Base-by-base conservation (phyloP, 2,329 filamentous ascomycete genomes). In the Colletotrichum spinosum region DNA sequence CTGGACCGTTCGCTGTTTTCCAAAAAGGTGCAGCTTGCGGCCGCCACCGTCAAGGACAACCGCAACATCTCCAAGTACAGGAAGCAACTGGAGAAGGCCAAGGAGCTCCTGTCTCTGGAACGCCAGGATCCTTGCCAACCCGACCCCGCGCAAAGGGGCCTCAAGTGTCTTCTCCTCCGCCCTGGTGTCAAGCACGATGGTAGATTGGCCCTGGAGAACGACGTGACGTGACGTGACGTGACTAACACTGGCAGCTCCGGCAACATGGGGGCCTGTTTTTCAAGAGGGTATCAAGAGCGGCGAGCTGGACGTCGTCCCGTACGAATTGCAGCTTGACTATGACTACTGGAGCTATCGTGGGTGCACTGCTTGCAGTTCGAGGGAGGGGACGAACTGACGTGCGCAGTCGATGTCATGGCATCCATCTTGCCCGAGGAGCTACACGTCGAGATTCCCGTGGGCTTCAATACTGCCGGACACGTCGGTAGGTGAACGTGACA, bases 391-490 rank as follows among this genome's bases (percentile, higher is more conserved):
- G 8, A 6, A 13, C 56, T 67, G 11, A 67, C 44, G 25, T 42
- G 15, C 8, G 17, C 59, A 92, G 90, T 91, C 67, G 94, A 98
- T 71, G 91, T 99, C 44, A 92, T 97, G 74, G 83, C 83, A 53
- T 88, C 93, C 4, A 88, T 97, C 60, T 83, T 99, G 1, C 94
- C 94, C 0, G 89, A 94, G 69, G 90, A 93, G 52, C 84, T 92
- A 33, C 88, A 94, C 69, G 89, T 90, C 45, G 94, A 97, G 71
- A 89, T 96, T 38, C 95, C 94, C 3, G 87, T 88, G 38, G 93
- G 94, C 53, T 98, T 97, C 81, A 93, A 93, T 61, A 89, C 90
- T 41, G 94, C 95, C 41, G 95, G 96, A 17, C 95, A 98, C 72
- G 90, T 98, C 55, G 87, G 90, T 91, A 82, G 68, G 86, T 78